phyloP scores from a whole-genome alignment of 2,329 filamentous ascomycete genomes.

The Penicillium carneum region DNA sequence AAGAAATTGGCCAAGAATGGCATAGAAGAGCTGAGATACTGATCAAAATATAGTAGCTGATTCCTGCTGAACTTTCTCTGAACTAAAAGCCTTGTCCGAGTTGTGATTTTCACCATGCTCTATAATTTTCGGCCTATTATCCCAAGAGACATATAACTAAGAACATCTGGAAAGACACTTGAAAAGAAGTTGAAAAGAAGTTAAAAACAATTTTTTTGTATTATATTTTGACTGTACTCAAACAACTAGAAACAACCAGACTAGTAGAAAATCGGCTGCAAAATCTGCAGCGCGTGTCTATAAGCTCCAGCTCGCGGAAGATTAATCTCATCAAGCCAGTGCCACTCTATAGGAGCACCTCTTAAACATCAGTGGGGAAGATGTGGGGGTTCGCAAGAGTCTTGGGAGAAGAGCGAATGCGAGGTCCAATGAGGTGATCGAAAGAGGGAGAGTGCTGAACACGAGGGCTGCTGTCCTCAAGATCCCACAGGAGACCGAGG shows the following conservation, averaged over 20 bases:
- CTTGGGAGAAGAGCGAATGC: constrained; percentile 18
- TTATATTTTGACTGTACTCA: not conserved
- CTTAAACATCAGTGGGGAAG: constrained; percentile 34
- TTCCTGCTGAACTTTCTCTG: not conserved
- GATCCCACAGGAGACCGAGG: constrained; percentile 42
- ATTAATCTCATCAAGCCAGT: not conserved
- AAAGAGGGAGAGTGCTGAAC: constrained; percentile 42
- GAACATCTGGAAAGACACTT: not conserved
- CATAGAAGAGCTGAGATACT: too few species aligned
- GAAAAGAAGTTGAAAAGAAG: not conserved
- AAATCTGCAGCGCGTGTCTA: not conserved
- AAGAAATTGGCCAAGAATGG: too few species aligned
- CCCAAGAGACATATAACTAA: too few species aligned
- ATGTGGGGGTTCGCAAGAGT: constrained; percentile 34
- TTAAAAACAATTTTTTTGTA: not conserved
- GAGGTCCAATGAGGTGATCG: constrained; percentile 40
- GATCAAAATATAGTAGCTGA: not conserved
- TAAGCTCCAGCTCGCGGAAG: not conserved
- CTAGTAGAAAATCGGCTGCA: not conserved
- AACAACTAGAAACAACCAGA: not conserved
- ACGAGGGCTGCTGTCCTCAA: constrained; percentile 41
- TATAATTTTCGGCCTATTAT: not conserved
- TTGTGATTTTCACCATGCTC: not conserved
- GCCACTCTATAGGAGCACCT: not conserved
- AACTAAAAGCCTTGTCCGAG: not conserved